Evolutionary conservation across 106 monocot species (phyloP).

Genomic region (Amphibolis antarctica): DNA sequence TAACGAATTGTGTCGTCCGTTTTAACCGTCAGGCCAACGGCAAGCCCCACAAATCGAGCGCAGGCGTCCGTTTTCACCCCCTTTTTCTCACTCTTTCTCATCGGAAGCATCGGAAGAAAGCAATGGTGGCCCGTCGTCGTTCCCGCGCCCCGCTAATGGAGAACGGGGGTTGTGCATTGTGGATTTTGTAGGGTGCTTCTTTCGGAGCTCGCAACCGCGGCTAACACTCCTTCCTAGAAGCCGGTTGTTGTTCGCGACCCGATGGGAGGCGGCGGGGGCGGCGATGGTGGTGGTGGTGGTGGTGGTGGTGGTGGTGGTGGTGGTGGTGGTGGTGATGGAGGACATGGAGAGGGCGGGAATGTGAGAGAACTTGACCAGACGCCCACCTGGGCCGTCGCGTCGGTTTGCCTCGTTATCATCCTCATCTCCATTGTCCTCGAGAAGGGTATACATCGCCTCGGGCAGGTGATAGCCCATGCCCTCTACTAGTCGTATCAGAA

Average conservation of each 20-base stretch:
- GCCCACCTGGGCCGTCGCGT: conserved; percentile 20
- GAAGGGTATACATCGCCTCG: conserved; percentile 16
- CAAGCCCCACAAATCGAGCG: neutral
- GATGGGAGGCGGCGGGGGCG: conserved; percentile 1
- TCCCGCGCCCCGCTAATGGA: neutral
- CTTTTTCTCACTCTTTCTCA: neutral
- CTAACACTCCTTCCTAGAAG: neutral
- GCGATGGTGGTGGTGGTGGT: neutral
- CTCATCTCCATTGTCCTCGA: conserved; percentile 16
- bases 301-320: neutral
- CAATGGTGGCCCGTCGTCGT: neutral
- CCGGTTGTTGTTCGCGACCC: neutral
- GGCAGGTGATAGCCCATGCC: conserved; percentile 7
- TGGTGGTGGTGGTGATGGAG: neutral
- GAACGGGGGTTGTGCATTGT: neutral
- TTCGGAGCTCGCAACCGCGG: no score
- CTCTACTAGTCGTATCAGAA: neutral
- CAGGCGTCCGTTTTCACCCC: no score
- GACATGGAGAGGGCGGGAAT: neutral
- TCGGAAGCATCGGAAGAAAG: neutral
- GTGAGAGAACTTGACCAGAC: conserved; percentile 26
- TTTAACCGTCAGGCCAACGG: conserved; percentile 1
- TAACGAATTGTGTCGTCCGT: neutral
- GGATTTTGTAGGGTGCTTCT: neutral
- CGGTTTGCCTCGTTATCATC: conserved; percentile 16